These are phyloP conservation scores for Populus hybrid DNA, from an alignment of 441 rosid genomes.

Conservation along the genomic window DNA sequence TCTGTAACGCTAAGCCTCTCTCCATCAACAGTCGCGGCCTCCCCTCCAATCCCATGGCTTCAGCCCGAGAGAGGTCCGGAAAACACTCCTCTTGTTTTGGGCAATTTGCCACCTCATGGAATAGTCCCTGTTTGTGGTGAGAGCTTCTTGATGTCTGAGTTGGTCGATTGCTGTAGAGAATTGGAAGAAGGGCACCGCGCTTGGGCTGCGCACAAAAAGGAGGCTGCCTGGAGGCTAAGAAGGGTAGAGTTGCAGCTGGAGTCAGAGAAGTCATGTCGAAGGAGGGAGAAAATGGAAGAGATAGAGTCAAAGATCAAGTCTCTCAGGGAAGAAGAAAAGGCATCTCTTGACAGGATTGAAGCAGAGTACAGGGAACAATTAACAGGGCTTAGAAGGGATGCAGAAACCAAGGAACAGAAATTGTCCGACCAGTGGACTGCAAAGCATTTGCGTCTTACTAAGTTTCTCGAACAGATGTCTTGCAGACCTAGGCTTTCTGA, in stretches of 20 bases:
- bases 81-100: slow-evolving; percentile 40
- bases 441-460: slow-evolving; percentile 64
- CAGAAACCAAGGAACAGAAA: slow-evolving; percentile 88
- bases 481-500: slow-evolving; percentile 52
- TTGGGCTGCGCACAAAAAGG: slow-evolving; percentile 88
- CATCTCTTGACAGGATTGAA: slow-evolving; percentile 72
- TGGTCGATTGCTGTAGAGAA: slow-evolving; percentile 86
- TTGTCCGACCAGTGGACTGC: slow-evolving; percentile 83
- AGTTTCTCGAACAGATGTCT: slow-evolving; percentile 75
- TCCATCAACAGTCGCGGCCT: slow-evolving; percentile 65
- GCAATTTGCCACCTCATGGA: slow-evolving; percentile 41
- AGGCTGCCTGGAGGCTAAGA: slow-evolving; percentile 91
- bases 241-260: slow-evolving; percentile 95
- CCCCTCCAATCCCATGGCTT: slow-evolving; percentile 82
- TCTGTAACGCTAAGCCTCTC: slow-evolving; percentile 86
- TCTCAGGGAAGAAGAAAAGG: slow-evolving; percentile 84
- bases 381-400: slow-evolving; percentile 67
- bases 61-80: slow-evolving; percentile 68
- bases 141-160: slow-evolving; percentile 55
- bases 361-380: slow-evolving; percentile 81
- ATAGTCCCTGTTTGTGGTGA: slow-evolving; percentile 48
- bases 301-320: slow-evolving; percentile 77
- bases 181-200: slow-evolving; percentile 86
- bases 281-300: slow-evolving; percentile 89
- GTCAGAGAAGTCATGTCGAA: slow-evolving; percentile 74